Conservation (phyloP, 306 rosid species). For the Castanea sativa region DNA sequence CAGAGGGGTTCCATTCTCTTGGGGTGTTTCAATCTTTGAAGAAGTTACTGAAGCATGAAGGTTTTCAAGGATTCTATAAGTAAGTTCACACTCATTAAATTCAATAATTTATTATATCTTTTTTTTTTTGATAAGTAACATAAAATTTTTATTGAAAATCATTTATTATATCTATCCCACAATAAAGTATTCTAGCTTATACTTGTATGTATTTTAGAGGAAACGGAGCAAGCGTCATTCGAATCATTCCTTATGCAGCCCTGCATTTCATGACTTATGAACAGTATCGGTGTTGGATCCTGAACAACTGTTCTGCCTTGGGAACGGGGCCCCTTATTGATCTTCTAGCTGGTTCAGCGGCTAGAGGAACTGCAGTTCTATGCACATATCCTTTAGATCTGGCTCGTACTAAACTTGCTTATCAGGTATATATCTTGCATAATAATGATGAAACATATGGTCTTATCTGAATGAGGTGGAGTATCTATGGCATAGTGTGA, state of each 20-base stretch:
- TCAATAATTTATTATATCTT: background rate
- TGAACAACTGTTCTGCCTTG: constrained; percentile 54
- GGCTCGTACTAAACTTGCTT: constrained; percentile 97
- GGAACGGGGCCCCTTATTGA: constrained; percentile 88
- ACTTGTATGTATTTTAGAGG: constrained; percentile 55
- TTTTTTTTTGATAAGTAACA: too few relatives aligned
- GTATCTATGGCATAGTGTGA: background rate
- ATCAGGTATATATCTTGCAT: constrained; percentile 54
- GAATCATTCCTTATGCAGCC: constrained; percentile 95
- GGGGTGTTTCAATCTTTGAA: constrained; percentile 78
- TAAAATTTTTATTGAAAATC: too few relatives aligned
- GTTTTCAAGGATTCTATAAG: constrained; percentile 80
- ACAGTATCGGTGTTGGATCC: constrained; percentile 84
- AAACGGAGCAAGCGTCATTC: constrained; percentile 91
- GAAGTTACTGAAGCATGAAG: constrained; percentile 73
- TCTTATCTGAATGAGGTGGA: background rate
- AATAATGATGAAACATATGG: constrained; percentile 17
- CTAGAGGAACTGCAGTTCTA: constrained; percentile 89
- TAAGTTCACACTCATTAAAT: constrained; percentile 39
- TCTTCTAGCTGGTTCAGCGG: constrained; percentile 95
- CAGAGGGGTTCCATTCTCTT: constrained; percentile 72
- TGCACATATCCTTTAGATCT: constrained; percentile 96
- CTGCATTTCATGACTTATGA: constrained; percentile 96
- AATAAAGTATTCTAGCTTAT: background rate
- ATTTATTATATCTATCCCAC: background rate